A percentile compares a stretch with the other conserved stretches of the same genome.
Evolutionary conservation across 306 rosid species (phyloP).

Genomic region (Glycyrrhiza uralensis): DNA sequence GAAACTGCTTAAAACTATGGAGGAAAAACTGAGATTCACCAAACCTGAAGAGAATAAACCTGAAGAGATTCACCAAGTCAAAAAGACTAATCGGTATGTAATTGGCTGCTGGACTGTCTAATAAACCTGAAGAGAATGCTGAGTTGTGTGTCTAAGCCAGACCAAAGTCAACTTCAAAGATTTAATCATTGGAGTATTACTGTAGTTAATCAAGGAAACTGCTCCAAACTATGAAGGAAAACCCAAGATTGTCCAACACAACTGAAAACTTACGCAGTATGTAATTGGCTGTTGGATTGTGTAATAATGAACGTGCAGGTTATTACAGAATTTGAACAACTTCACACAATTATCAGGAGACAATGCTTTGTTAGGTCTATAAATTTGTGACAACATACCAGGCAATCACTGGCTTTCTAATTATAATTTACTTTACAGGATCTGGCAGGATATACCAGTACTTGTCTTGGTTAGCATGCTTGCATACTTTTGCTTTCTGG

Average conservation of each 20-base stretch:
- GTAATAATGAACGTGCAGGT: not conserved
- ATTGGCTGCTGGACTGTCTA: not conserved
- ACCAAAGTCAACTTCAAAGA: not conserved
- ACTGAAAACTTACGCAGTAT: not conserved
- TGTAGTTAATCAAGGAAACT: not conserved
- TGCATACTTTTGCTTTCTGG: slow-evolving; percentile 89
- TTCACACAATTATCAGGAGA: not conserved
- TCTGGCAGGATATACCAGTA: slow-evolving; percentile 74
- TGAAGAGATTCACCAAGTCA: not conserved
- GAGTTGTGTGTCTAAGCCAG: not conserved
- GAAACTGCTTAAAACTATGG: not conserved
- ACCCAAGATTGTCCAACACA: not conserved
- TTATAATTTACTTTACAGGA: slow-evolving; percentile 44
- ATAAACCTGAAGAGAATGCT: not conserved
- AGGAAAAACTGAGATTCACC: not conserved
- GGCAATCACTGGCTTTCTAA: not conserved
- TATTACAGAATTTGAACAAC: not conserved
- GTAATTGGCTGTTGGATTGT: not conserved
- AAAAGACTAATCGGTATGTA: not conserved
- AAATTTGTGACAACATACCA: not conserved
- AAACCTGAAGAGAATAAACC: too few relatives aligned
- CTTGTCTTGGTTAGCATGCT: slow-evolving; percentile 90
- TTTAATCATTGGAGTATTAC: not conserved
- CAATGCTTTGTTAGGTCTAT: slow-evolving; percentile 10
- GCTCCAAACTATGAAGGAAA: not conserved